Evolutionary conservation across 192 early-diverging fungal genomes (phyloP).

Genomic region (Pecoramyces ruminantium): DNA sequence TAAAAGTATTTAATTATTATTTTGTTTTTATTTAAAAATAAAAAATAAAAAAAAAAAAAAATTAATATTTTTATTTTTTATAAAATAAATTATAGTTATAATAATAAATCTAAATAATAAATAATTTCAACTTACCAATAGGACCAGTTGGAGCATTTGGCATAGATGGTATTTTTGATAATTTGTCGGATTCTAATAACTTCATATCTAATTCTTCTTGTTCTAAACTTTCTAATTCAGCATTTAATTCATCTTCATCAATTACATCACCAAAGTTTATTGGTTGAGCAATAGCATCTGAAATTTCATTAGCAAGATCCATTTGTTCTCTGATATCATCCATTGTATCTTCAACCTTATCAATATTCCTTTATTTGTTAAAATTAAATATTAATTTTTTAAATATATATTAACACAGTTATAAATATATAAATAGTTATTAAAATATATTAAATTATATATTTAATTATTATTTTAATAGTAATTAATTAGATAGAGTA

Average conservation of each 20-base stretch:
- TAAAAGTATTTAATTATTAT: too few species aligned
- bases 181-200: conserved; percentile 53
- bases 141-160: conserved; percentile 38
- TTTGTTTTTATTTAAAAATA: background rate
- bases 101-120: too few species aligned
- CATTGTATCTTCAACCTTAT: conserved; percentile 90
- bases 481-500: background rate
- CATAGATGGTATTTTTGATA: conserved; percentile 13
- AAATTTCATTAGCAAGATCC: conserved; percentile 87
- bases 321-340: conserved; percentile 96
- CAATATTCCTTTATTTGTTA: conserved; percentile 46
- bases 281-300: conserved; percentile 79
- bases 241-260: conserved; percentile 83
- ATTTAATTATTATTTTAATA: too few species aligned
- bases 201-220: conserved; percentile 80
- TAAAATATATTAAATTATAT: too few species aligned
- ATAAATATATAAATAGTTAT: too few species aligned
- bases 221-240: conserved; percentile 73
- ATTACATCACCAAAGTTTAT: conserved; percentile 71
- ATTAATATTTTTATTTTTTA: background rate
- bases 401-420: too few species aligned
- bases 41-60: background rate
- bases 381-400: background rate
- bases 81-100: too few species aligned
- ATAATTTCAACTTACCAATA: conserved; percentile 34